Evolutionary conservation across 139 green algal genomes (phyloP).

Genomic region (Chlamydomonas incerta): DNA sequence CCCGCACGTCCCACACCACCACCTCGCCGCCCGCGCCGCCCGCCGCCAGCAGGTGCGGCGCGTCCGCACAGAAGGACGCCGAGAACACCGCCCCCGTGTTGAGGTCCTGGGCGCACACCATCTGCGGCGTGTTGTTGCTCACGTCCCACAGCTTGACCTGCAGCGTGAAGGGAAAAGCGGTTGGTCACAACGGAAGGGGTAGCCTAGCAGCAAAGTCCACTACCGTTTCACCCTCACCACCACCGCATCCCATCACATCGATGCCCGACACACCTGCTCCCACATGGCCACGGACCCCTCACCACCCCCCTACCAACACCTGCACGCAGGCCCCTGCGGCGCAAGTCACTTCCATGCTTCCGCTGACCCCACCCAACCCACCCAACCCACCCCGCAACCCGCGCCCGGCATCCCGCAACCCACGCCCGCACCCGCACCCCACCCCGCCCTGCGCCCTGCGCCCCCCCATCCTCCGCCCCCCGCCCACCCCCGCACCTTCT

Average conservation of each 20-base stretch:
- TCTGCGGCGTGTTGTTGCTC: conserved; percentile 52
- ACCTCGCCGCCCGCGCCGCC: conserved; percentile 87
- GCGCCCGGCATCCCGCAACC: too few species aligned
- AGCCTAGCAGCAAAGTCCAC: too few species aligned
- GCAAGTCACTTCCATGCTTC: too few species aligned
- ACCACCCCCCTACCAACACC: too few species aligned
- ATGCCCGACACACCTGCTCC: too few species aligned
- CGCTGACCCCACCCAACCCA: too few species aligned
- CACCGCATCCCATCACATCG: too few species aligned
- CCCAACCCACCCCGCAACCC: too few species aligned
- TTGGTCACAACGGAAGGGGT: too few species aligned
- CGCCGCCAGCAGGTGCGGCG: conserved; percentile 80
- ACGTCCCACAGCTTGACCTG: conserved; percentile 95
- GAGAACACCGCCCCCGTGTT: conserved; percentile 85
- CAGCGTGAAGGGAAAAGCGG: neutral
- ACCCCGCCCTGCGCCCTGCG: neutral
- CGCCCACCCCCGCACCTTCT: conserved; percentile 66
- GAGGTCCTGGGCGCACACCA: conserved; percentile 81
- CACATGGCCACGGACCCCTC: too few species aligned
- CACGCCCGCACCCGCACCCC: neutral
- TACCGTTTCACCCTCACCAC: too few species aligned
- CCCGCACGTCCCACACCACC: conserved; percentile 85
- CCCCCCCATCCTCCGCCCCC: neutral
- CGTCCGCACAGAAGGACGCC: conserved; percentile 74
- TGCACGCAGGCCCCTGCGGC: too few species aligned